Conservation (phyloP, 345 rosid genomes). For the Psidium guajava region DNA sequence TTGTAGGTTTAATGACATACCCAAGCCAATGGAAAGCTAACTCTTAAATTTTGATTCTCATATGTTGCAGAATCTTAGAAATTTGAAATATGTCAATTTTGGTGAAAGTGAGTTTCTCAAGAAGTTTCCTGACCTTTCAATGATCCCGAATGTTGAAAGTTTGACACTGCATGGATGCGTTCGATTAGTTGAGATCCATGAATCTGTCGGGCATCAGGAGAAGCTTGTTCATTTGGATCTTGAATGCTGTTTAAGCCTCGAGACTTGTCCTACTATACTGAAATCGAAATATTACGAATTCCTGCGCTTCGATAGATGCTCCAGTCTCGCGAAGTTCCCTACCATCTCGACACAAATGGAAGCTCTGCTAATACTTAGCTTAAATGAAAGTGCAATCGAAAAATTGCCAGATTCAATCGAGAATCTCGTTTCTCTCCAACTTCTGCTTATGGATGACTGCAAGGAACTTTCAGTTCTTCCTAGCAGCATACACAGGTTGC, state of each 20-base stretch:
- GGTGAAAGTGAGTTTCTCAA: neutral
- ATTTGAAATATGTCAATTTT: neutral
- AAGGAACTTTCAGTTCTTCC: constrained; percentile 9
- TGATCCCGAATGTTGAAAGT: constrained; percentile 1
- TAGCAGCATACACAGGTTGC: constrained; percentile 1
- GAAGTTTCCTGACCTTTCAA: neutral
- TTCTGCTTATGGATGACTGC: constrained; percentile 4
- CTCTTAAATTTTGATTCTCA: too few relatives aligned
- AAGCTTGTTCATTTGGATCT: constrained; percentile 7
- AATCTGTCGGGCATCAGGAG: constrained; percentile 6
- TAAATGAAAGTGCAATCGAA: constrained; percentile 3
- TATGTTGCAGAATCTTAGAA: too few relatives aligned
- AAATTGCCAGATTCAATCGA: constrained; percentile 12
- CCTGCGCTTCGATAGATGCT: constrained; percentile 9
- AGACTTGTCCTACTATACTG: neutral
- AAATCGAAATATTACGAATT: constrained; percentile 1
- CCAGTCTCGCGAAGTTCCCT: constrained; percentile 11
- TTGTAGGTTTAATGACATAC: neutral
- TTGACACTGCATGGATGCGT: constrained; percentile 3
- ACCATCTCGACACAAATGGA: constrained; percentile 1
- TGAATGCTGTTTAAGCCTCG: constrained; percentile 9
- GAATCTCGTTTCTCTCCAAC: constrained; percentile 1
- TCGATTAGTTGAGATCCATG: constrained; percentile 3
- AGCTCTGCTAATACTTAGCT: neutral
- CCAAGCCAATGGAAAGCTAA: neutral